Evolutionary conservation across 2,329 filamentous ascomycete species (phyloP).

Genomic region (Sporothrix brasiliensis): DNA sequence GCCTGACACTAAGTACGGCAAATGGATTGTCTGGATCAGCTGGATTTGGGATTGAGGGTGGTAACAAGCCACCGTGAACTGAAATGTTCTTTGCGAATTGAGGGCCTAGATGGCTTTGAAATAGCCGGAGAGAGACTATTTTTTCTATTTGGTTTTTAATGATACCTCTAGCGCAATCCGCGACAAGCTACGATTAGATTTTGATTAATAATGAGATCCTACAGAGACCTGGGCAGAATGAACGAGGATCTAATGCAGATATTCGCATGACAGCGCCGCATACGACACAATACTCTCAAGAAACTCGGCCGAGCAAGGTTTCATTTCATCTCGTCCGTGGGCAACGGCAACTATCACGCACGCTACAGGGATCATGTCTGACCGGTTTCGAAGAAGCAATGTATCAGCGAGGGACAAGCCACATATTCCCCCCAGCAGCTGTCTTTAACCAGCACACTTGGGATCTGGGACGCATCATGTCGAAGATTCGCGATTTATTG

Average conservation of each 20-base stretch:
- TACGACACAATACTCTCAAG: not conserved
- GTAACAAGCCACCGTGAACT: no score
- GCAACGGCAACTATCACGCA: not conserved
- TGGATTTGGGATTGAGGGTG: slow-evolving; percentile 29
- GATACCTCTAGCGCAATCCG: slow-evolving; percentile 1
- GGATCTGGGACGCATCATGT: no score
- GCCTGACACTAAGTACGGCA: not conserved
- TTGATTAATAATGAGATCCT: not conserved
- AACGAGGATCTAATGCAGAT: not conserved
- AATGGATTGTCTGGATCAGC: slow-evolving; percentile 20
- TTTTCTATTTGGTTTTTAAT: no score
- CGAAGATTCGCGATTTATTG: not conserved
- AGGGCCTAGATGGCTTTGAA: no score
- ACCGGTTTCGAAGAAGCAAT: not conserved
- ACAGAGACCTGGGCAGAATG: not conserved
- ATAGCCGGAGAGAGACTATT: no score
- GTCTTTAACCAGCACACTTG: not conserved
- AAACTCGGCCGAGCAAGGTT: not conserved
- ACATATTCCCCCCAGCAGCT: not conserved
- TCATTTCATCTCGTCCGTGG: not conserved
- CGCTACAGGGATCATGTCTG: not conserved
- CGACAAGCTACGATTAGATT: not conserved
- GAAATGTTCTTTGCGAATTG: no score
- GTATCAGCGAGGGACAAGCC: not conserved
- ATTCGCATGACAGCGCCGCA: not conserved